phyloP scores from a whole-genome alignment of 2,329 filamentous ascomycete genomes.

The Fusarium humuli region DNA sequence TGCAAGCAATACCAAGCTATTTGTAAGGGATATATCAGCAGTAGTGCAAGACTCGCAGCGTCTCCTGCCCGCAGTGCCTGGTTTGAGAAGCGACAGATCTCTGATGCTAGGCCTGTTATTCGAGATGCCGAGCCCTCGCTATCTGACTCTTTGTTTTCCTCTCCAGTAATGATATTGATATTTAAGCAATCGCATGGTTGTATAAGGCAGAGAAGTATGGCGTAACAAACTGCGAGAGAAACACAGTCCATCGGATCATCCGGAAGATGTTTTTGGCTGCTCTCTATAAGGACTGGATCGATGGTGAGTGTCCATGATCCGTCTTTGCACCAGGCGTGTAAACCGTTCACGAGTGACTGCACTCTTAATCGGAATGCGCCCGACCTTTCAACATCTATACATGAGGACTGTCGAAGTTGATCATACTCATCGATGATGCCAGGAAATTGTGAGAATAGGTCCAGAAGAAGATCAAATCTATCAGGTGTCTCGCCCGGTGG shows the following conservation, averaged over 20 bases:
- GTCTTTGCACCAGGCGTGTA: slow-evolving; percentile 7
- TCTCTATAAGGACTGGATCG: background rate
- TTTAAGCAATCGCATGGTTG: slow-evolving; percentile 15
- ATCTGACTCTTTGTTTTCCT: accelerated
- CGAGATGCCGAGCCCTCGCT: background rate
- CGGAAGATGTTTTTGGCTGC: background rate
- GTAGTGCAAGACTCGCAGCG: background rate
- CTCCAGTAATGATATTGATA: background rate
- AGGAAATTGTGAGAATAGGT: slow-evolving; percentile 15
- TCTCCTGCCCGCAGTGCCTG: slow-evolving; percentile 1
- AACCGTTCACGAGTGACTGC: background rate
- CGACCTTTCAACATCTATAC: background rate
- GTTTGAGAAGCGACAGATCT: slow-evolving; percentile 19
- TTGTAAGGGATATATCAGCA: slow-evolving; percentile 24
- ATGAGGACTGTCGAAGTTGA: background rate
- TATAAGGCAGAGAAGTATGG: slow-evolving; percentile 14
- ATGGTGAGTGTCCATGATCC: slow-evolving; percentile 8
- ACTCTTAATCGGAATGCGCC: background rate
- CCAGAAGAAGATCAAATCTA: slow-evolving; percentile 12
- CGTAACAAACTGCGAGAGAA: slow-evolving; percentile 12
- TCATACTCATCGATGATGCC: slow-evolving; percentile 15
- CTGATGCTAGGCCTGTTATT: background rate
- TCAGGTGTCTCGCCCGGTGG: slow-evolving; percentile 1
- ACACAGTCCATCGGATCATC: slow-evolving; percentile 11
- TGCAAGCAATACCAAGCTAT: slow-evolving; percentile 27